phyloP scores from a whole-genome alignment of 2,329 filamentous ascomycete species.

The Elsinoe fawcettii region DNA sequence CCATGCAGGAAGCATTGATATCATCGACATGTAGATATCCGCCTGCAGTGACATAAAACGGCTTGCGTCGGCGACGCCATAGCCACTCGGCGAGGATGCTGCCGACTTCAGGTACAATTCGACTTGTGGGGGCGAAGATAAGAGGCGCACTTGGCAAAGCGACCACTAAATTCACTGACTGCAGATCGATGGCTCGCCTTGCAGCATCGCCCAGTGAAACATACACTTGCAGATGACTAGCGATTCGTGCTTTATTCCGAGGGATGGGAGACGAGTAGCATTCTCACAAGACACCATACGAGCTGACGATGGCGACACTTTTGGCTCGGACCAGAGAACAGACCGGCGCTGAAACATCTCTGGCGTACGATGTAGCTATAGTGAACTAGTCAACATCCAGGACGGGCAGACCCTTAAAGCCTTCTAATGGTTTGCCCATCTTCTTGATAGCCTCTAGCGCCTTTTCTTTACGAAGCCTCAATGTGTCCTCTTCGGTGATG shows the following conservation, averaged over 20 bases:
- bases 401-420: constrained; percentile 65
- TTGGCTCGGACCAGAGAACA: neutral
- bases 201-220: constrained; percentile 7
- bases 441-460: constrained; percentile 57
- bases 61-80: neutral
- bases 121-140: constrained; percentile 1
- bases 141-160: constrained; percentile 6
- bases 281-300: neutral
- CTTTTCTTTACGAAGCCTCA: constrained; percentile 53
- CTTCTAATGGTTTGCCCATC: constrained; percentile 58
- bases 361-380: neutral
- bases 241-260: neutral
- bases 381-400: constrained; percentile 51
- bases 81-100: neutral
- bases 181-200: neutral
- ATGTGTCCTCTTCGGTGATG: constrained; percentile 58
- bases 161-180: neutral
- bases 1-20: neutral
- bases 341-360: neutral
- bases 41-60: neutral
- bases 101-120: neutral
- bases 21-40: neutral
- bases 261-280: neutral
- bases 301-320: neutral
- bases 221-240: neutral